Conservation (phyloP, 208 protist species). For the Leishmania arabica region DNA sequence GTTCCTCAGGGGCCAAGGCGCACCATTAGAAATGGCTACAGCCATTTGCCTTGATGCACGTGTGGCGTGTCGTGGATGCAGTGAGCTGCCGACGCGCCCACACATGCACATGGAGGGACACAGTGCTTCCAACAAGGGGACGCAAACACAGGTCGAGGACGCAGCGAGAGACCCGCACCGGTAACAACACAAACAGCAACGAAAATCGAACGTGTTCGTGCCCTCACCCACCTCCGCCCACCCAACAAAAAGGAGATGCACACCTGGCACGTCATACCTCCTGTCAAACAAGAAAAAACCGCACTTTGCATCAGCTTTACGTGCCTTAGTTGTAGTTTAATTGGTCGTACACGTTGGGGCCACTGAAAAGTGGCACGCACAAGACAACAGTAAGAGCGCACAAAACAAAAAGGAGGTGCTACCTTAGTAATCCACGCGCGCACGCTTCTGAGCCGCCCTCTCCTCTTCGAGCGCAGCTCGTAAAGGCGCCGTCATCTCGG, state of each 20-base stretch:
- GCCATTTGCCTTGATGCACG: background rate
- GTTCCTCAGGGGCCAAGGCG: background rate
- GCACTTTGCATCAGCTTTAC: background rate
- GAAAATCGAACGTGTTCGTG: background rate
- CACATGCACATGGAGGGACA: background rate
- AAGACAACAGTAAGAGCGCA: background rate
- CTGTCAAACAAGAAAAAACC: background rate
- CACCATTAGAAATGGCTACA: background rate
- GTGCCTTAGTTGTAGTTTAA: background rate
- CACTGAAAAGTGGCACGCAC: background rate
- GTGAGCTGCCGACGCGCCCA: background rate
- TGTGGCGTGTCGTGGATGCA: background rate
- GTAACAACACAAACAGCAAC: no score
- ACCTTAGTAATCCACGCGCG: conserved; percentile 21
- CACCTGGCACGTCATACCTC: background rate
- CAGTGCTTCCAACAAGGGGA: background rate
- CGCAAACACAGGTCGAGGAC: background rate
- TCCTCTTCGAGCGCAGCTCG: conserved; percentile 50
- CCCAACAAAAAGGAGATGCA: background rate
- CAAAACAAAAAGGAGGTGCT: background rate
- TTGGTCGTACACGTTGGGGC: no score
- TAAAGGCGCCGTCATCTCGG: conserved; percentile 47
- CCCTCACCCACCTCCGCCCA: background rate
- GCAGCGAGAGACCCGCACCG: background rate
- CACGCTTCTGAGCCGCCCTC: conserved; percentile 44